phyloP scores from a whole-genome alignment of 2,329 filamentous ascomycete species.

The Fonsecaea pedrosoi region DNA sequence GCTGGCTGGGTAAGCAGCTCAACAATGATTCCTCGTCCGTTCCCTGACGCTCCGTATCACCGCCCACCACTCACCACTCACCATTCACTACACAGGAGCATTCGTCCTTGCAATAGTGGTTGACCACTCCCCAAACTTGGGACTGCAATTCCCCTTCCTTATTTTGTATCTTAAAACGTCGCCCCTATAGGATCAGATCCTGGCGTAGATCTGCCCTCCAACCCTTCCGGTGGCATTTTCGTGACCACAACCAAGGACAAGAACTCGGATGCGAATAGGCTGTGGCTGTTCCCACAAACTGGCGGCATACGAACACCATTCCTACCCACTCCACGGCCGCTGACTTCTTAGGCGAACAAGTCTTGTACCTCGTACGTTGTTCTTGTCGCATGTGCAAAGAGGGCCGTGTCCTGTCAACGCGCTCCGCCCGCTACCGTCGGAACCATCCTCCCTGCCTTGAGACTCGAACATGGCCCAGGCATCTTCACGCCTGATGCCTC shows the following conservation, averaged over 20 bases:
- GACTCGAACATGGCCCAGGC: slow-evolving; percentile 7
- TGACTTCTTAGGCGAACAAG: slow-evolving; percentile 4
- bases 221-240: neutral
- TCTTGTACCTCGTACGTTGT: neutral
- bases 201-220: no score
- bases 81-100: neutral
- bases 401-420: slow-evolving; percentile 20
- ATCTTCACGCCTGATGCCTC: slow-evolving; percentile 13
- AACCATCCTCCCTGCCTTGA: slow-evolving; percentile 3
- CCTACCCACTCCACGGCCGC: neutral
- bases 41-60: slow-evolving; percentile 1
- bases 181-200: neutral
- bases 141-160: neutral
- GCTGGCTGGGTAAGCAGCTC: neutral
- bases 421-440: slow-evolving; percentile 7
- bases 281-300: neutral
- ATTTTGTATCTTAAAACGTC: neutral
- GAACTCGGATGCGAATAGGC: neutral
- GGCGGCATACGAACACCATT: neutral
- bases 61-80: neutral
- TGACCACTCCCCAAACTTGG: slow-evolving; percentile 6
- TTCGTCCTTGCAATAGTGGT: neutral
- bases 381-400: slow-evolving; percentile 22
- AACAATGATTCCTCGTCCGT: slow-evolving; percentile 2
- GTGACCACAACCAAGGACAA: neutral